Base-by-base conservation (phyloP, 805 yeast species). In the Barnettozyma siamensis region DNA sequence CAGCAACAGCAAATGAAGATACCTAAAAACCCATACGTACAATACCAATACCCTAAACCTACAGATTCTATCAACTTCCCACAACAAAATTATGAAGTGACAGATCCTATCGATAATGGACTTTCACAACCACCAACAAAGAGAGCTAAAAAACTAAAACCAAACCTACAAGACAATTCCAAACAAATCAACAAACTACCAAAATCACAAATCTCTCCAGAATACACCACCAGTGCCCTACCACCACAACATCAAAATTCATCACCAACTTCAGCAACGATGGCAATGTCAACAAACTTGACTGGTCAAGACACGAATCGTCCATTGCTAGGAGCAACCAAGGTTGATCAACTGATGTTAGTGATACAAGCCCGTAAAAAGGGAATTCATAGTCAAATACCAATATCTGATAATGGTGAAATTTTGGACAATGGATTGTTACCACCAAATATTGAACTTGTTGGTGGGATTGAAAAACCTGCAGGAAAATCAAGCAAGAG, bases 331-430 rank as follows among this genome's bases (percentile, higher is more conserved):
- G 96, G 96, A 2, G 88, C 89, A 4, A 89, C 96, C 1, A 85
- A 85, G 56, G 86, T 89, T 21, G 98, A 89, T 63, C 94, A 83
- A 54, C 66, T 89, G 54, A 88, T 89, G 96, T 69, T 89, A 37
- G 85, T 88, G 30, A 83, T 89, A 40, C 95, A 89, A 60, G 95
- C 96, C 1, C 72, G 95, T 38, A 84, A 83, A 45, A 83, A 84
- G 48, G 85, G 89, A 8, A 70, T 81, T 20, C 76, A 76, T n/a
- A 74, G 78, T 10, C 75, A 71, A 36, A 80, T 84, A 32, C 70
- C 72, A 37, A 80, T 78, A 46, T 76, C 81, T 2, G 75, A 75
- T 8, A 89, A 83, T 60, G 94, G 95, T 1, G 75, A 80, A 29
- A 70, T 82, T 23, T 55, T 80, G 40, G 85, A 79, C 48, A 72